Evolutionary conservation across 2,329 filamentous ascomycete genomes (phyloP).

Genomic region (Thelonectria blattea): DNA sequence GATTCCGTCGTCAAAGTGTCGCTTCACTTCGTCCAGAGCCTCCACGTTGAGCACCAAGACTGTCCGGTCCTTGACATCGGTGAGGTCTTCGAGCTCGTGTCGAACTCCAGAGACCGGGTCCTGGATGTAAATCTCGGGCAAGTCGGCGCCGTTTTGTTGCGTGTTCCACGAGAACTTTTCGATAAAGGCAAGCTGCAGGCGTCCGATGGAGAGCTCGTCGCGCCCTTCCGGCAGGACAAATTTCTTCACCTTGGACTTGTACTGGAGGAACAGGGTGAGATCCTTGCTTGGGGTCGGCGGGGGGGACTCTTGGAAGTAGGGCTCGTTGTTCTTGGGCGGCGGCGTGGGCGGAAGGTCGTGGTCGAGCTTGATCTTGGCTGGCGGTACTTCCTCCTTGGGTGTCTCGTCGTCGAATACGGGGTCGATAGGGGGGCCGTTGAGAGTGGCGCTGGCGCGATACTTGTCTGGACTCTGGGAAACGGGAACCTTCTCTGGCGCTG

Average conservation of each 20-base stretch:
- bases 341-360: conserved; percentile 40
- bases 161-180: conserved; percentile 99
- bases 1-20: conserved; percentile 92
- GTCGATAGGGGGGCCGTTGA: conserved; percentile 63
- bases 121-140: conserved; percentile 98
- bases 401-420: conserved; percentile 41
- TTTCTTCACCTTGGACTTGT: conserved; percentile 97
- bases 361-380: conserved; percentile 32
- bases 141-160: conserved; percentile 87
- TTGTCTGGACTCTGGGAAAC: conserved; percentile 69
- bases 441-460: conserved; percentile 60
- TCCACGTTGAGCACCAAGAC: conserved; percentile 96
- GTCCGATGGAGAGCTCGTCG: conserved; percentile 82
- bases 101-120: conserved; percentile 95
- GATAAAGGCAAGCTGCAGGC: conserved; percentile 93
- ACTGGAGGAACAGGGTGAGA: conserved; percentile 91
- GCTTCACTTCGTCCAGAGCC: conserved; percentile 92
- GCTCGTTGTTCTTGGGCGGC: conserved; percentile 50
- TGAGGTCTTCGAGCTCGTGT: conserved; percentile 92
- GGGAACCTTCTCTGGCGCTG: conserved; percentile 41
- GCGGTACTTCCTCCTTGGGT: conserved; percentile 24
- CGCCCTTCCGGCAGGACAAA: conserved; percentile 86
- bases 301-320: conserved; percentile 67
- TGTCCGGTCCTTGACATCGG: conserved; percentile 91
- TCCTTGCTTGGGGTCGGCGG: conserved; percentile 76